Conservation (phyloP, 1,139 yeast species). For the Diutina ranongensis region DNA sequence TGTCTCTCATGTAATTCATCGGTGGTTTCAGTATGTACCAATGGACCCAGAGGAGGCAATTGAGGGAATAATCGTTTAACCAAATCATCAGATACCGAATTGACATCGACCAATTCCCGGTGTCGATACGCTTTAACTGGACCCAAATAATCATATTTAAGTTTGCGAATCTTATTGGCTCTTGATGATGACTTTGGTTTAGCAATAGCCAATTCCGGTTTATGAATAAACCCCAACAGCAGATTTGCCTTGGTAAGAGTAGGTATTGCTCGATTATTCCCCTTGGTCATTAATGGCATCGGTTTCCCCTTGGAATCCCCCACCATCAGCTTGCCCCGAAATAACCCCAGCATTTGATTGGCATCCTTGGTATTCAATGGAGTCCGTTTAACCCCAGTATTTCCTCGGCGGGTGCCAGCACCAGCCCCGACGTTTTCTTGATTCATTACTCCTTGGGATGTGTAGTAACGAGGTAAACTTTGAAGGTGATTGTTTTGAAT, state of each 20-base stretch:
- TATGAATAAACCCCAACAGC: slow-evolving; percentile 25
- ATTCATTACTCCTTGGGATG: slow-evolving; percentile 1
- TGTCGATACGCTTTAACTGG: slow-evolving; percentile 8
- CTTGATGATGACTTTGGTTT: slow-evolving; percentile 6
- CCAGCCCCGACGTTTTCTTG: slow-evolving; percentile 3
- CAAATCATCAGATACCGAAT: slow-evolving; percentile 16
- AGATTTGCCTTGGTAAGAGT: slow-evolving; percentile 26
- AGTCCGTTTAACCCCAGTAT: background rate
- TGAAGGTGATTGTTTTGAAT: background rate
- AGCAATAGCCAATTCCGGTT: slow-evolving; percentile 2
- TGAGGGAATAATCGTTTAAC: slow-evolving; percentile 10
- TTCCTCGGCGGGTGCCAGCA: background rate
- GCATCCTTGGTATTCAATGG: slow-evolving; percentile 42
- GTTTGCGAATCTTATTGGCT: slow-evolving; percentile 8
- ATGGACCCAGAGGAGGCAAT: slow-evolving; percentile 7
- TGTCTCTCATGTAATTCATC: slow-evolving; percentile 18
- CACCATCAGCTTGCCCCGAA: slow-evolving; percentile 23
- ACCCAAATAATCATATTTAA: slow-evolving; percentile 8
- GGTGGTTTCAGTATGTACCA: slow-evolving; percentile 13
- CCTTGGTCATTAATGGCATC: background rate
- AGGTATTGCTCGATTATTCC: slow-evolving; percentile 13
- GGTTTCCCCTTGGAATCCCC: slow-evolving; percentile 7
- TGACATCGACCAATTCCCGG: slow-evolving; percentile 12
- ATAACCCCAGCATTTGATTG: slow-evolving; percentile 21
- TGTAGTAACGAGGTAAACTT: background rate